Percentiles rank a stretch among this genome's conserved stretches.
Conservation (phyloP, 148 eudicot species). For the Nepenthes gracilis region DNA sequence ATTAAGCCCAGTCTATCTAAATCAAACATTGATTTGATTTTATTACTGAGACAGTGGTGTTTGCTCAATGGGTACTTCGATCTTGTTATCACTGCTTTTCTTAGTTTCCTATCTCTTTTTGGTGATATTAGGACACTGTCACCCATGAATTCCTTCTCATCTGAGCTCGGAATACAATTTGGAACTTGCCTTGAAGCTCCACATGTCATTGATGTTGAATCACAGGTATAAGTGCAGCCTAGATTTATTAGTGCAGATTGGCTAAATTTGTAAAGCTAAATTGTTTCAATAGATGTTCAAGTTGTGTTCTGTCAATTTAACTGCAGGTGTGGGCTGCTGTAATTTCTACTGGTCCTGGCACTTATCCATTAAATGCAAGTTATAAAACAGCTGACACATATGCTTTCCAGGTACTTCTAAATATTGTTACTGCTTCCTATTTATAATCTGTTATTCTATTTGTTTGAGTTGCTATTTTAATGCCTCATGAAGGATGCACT, state of each 20-base stretch:
- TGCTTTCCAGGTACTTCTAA: slow-evolving; percentile 59
- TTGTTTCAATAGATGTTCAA: not conserved
- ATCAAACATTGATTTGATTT: not conserved
- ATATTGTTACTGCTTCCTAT: not conserved
- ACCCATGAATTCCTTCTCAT: slow-evolving; percentile 83
- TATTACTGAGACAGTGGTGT: not conserved
- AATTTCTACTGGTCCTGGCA: slow-evolving; percentile 59
- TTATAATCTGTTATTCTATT: not conserved
- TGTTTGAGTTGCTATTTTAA: slow-evolving; percentile 7
- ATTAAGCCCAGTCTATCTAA: too few relatives aligned
- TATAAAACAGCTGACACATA: slow-evolving; percentile 76
- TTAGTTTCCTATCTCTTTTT: not conserved
- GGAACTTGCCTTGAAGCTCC: slow-evolving; percentile 87
- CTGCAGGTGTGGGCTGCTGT: slow-evolving; percentile 76
- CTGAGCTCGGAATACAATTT: slow-evolving; percentile 91
- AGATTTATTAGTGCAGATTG: not conserved
- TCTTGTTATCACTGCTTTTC: not conserved
- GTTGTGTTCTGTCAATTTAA: slow-evolving; percentile 3
- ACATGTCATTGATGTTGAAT: slow-evolving; percentile 74
- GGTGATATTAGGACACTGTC: slow-evolving; percentile 64
- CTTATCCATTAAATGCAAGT: slow-evolving; percentile 81
- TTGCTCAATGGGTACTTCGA: too few relatives aligned
- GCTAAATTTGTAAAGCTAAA: not conserved
- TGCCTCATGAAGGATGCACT: slow-evolving; percentile 63
- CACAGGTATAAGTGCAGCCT: slow-evolving; percentile 36